Evolutionary conservation across 1,139 yeast species (phyloP).

Genomic region (Protomyces lactucae-debilis): DNA sequence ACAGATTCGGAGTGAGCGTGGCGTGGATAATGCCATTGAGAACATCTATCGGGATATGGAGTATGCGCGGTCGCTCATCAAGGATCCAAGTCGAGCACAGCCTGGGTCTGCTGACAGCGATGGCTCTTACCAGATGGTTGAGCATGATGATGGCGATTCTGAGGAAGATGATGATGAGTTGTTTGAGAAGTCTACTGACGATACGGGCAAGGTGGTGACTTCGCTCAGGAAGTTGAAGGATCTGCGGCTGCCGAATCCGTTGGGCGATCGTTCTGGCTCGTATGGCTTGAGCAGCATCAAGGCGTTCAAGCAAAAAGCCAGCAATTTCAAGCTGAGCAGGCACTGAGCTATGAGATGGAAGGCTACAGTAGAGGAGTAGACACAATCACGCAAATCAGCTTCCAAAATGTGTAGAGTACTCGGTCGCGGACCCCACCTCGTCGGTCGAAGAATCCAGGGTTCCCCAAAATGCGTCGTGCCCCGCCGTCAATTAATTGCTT

Average conservation of each 20-base stretch:
- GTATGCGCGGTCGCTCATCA: constrained; percentile 48
- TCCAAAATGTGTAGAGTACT: too few relatives aligned
- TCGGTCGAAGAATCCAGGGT: too few relatives aligned
- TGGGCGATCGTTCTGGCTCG: background rate
- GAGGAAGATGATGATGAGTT: constrained; percentile 18
- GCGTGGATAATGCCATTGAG: constrained; percentile 72
- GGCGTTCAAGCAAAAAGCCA: constrained; percentile 1
- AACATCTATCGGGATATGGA: constrained; percentile 72
- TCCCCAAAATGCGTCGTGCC: too few relatives aligned
- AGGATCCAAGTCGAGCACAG: background rate
- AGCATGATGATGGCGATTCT: background rate
- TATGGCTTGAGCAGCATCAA: constrained; percentile 9
- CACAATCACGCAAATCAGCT: too few relatives aligned
- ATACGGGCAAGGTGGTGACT: constrained; percentile 3
- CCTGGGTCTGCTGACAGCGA: background rate
- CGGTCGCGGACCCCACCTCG: too few relatives aligned
- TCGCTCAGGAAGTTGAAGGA: constrained; percentile 8
- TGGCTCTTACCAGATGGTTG: constrained; percentile 11
- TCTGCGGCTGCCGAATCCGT: constrained; percentile 7
- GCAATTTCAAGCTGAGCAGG: background rate
- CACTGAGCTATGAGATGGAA: too few relatives aligned
- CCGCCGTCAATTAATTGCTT: too few relatives aligned
- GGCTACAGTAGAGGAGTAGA: too few relatives aligned
- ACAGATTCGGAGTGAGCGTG: constrained; percentile 63
- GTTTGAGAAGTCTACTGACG: constrained; percentile 10